These are phyloP conservation scores for Fusarium falciforme DNA, from an alignment of 2,329 filamentous ascomycete genomes.

Conservation along the genomic window DNA sequence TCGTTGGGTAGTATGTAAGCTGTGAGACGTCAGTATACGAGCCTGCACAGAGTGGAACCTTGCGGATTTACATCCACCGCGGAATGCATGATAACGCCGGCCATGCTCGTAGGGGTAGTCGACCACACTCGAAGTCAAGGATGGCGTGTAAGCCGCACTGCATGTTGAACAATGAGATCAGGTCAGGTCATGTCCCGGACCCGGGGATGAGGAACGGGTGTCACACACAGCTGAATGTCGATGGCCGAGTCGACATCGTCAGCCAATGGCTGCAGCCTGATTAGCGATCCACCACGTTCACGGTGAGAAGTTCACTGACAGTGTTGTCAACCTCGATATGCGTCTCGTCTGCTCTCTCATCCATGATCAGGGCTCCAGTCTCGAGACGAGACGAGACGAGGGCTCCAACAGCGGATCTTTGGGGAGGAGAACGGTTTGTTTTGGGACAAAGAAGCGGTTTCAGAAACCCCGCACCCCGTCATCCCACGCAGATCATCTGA, in stretches of 20 bases:
- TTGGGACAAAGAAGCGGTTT: neutral
- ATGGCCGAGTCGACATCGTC: neutral
- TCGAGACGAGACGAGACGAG: neutral
- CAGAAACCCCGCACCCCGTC: neutral
- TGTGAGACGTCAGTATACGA: neutral
- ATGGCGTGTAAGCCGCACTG: neutral
- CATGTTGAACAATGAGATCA: neutral
- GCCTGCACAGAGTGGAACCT: too few species aligned
- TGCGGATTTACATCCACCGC: conserved; percentile 34
- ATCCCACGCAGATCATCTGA: neutral
- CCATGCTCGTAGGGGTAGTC: conserved; percentile 46
- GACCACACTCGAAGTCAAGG: conserved; percentile 1
- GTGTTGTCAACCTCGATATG: neutral
- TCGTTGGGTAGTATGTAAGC: conserved; percentile 15
- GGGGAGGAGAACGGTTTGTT: neutral
- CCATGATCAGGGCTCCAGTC: neutral
- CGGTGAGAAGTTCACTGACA: neutral
- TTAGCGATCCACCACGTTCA: neutral
- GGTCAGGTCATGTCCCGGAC: neutral
- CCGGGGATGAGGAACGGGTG: neutral
- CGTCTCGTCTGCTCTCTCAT: neutral
- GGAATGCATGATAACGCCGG: conserved; percentile 47
- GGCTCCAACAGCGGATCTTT: neutral
- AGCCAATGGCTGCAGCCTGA: neutral
- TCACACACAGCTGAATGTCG: neutral